These are phyloP conservation scores for Condylostoma magnum DNA, from an alignment of 169 alveolate genomes.

Conservation along the genomic window DNA sequence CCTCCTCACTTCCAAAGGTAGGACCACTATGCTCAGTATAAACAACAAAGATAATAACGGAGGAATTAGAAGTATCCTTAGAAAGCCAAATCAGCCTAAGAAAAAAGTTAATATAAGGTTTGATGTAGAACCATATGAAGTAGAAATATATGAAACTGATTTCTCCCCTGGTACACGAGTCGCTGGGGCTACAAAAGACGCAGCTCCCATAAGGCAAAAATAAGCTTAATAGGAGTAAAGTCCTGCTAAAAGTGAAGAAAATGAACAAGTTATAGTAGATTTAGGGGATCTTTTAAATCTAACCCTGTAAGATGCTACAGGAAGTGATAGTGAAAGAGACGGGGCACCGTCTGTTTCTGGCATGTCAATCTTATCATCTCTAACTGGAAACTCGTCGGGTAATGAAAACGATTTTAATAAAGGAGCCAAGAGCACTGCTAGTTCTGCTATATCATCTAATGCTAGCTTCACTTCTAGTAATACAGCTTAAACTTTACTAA, in stretches of 20 bases:
- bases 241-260: not conserved
- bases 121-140: not conserved
- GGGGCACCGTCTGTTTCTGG: no score
- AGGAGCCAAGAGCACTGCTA: conserved; percentile 20
- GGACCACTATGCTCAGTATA: no score
- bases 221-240: not conserved
- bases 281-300: conserved; percentile 3
- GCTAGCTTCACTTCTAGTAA: conserved; percentile 27
- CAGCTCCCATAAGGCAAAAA: not conserved
- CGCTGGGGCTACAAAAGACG: not conserved
- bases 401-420: not conserved
- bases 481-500: conserved; percentile 6
- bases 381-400: no score
- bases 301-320: no score
- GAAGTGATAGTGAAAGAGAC: no score
- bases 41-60: not conserved
- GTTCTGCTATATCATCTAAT: conserved; percentile 27
- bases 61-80: not conserved
- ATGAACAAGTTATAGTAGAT: not conserved
- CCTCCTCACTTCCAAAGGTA: no score
- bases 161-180: not conserved
- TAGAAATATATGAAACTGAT: not conserved
- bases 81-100: not conserved
- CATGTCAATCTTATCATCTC: no score
- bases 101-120: not conserved